Conservation (phyloP, 129 eudicot species). For the Arctium lappa region DNA sequence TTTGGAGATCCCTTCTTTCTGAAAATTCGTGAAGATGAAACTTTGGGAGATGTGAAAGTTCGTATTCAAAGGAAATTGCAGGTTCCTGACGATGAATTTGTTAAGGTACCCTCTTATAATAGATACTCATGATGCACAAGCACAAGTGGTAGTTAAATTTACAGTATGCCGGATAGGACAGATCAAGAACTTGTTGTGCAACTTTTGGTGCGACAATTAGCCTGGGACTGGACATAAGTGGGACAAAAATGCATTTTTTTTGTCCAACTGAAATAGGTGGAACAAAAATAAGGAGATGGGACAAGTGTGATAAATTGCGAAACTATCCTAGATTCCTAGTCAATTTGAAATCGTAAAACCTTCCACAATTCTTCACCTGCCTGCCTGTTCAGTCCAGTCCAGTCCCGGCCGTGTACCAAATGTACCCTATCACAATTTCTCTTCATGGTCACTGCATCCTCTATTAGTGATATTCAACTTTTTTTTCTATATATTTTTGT, state of each 20-base stretch:
- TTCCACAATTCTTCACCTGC: not conserved
- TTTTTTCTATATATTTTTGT: not conserved
- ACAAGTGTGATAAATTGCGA: not conserved
- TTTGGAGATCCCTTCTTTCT: slow-evolving; percentile 94
- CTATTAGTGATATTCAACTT: not conserved
- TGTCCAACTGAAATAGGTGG: not conserved
- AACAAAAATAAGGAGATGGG: not conserved
- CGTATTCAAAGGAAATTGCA: slow-evolving; percentile 88
- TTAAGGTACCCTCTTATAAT: slow-evolving; percentile 51
- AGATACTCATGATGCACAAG: not conserved
- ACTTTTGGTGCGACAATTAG: not conserved
- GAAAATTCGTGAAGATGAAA: slow-evolving; percentile 80
- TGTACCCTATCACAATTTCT: not conserved
- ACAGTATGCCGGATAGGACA: not conserved
- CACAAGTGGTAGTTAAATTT: not conserved
- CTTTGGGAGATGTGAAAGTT: slow-evolving; percentile 70
- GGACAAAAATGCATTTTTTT: not conserved
- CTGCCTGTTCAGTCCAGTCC: not conserved
- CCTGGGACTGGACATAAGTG: not conserved
- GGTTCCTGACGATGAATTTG: slow-evolving; percentile 82
- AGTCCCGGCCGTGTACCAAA: not conserved
- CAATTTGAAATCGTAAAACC: not conserved
- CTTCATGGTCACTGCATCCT: not conserved
- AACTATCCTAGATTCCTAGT: not conserved
- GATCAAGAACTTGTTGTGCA: not conserved